A percentile compares a stretch with the other conserved stretches of the same genome.
These are phyloP conservation scores for Mycena chlorophos DNA, from an alignment of 768 basidiomycete genomes.

Conservation along the genomic window DNA sequence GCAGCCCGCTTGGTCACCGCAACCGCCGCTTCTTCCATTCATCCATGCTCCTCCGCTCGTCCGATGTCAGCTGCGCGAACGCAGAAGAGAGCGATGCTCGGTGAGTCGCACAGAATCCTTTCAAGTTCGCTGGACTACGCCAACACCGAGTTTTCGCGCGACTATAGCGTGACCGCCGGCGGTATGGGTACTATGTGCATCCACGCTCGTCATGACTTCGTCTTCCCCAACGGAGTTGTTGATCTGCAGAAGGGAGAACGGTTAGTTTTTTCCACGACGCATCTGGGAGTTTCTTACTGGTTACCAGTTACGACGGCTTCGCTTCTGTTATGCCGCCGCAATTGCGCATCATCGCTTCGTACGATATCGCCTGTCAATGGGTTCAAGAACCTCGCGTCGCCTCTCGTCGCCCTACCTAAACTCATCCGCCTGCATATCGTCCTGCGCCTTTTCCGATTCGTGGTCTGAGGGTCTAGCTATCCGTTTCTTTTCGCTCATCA, in stretches of 20 bases:
- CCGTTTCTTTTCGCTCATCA: too few species aligned
- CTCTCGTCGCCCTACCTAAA: neutral
- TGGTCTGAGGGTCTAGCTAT: too few species aligned
- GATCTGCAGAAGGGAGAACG: slow-evolving; percentile 24
- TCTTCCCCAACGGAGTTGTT: slow-evolving; percentile 7
- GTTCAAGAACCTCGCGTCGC: neutral
- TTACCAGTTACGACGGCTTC: slow-evolving; percentile 14
- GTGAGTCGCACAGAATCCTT: too few species aligned
- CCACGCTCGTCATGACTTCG: slow-evolving; percentile 10
- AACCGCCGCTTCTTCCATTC: too few species aligned
- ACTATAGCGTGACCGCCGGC: slow-evolving; percentile 4
- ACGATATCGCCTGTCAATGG: slow-evolving; percentile 20
- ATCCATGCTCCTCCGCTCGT: too few species aligned
- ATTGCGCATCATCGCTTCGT: slow-evolving; percentile 3
- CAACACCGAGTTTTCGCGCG: neutral
- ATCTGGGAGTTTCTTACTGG: neutral
- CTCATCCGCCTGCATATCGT: neutral
- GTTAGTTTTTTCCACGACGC: neutral
- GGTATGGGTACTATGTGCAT: slow-evolving; percentile 1
- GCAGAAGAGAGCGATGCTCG: too few species aligned
- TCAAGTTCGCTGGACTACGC: too few species aligned
- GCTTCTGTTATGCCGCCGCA: neutral
- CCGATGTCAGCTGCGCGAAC: too few species aligned
- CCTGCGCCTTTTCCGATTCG: neutral
- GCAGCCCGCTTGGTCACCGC: too few species aligned